Conservation (phyloP, 2,329 filamentous ascomycete species). For the Samsoniella hepiali region DNA sequence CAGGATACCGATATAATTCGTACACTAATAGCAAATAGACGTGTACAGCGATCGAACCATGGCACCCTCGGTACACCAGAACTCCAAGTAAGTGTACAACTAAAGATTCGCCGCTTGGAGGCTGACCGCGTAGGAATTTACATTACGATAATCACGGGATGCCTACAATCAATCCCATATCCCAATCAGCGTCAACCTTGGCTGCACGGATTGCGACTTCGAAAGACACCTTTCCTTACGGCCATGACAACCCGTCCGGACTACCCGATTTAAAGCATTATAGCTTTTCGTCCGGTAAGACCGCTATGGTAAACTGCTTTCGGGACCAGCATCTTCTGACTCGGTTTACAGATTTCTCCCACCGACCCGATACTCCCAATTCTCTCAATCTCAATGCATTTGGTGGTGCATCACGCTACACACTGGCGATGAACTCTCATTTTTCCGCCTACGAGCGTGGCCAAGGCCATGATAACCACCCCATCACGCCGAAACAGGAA, state of each 20-base stretch:
- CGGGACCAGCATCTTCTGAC: not conserved
- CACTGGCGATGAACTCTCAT: conserved; percentile 11
- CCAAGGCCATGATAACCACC: conserved; percentile 2
- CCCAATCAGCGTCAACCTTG: conserved; percentile 2
- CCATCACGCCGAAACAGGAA: conserved; percentile 11
- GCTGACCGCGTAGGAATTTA: not conserved
- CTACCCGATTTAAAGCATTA: conserved; percentile 12
- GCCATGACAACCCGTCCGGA: conserved; percentile 6
- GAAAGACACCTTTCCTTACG: conserved; percentile 2
- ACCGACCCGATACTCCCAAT: not conserved
- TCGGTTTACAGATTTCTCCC: not conserved
- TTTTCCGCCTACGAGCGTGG: conserved; percentile 11
- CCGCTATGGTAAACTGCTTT: no score
- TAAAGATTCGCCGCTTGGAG: not conserved
- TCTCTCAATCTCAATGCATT: conserved; percentile 8
- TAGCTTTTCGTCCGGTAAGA: conserved; percentile 4
- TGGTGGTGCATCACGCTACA: conserved; percentile 11
- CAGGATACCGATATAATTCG: not conserved
- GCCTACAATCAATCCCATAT: conserved; percentile 13
- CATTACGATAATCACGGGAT: conserved; percentile 5
- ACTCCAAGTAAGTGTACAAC: not conserved
- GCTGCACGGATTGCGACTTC: not conserved
- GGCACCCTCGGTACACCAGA: not conserved
- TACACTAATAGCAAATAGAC: not conserved
- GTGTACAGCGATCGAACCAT: conserved; percentile 7